Conservation (phyloP, 2,329 filamentous ascomycete genomes). For the Coniochaeta sp. region DNA sequence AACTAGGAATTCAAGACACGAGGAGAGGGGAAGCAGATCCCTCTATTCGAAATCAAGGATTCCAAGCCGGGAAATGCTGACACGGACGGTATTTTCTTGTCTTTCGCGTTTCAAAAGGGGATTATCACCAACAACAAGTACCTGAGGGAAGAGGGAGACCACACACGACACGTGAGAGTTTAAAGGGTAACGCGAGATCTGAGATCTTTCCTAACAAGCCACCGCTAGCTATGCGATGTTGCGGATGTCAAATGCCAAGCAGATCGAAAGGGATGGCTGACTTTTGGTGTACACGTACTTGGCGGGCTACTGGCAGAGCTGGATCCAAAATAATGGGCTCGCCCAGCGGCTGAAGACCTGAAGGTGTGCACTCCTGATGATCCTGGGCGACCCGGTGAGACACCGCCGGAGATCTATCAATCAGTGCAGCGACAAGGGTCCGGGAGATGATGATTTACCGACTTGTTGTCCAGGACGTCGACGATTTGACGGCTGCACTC, state of each 20-base stretch:
- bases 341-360: not conserved
- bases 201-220: too few relatives aligned
- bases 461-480: not conserved
- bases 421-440: not conserved
- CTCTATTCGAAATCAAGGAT: not conserved
- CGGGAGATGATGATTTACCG: not conserved
- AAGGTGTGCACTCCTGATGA: too few relatives aligned
- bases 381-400: not conserved
- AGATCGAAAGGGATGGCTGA: not conserved
- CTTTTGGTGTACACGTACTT: too few relatives aligned
- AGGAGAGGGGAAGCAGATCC: not conserved
- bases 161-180: not conserved
- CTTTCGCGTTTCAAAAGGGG: not conserved
- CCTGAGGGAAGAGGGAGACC: too few relatives aligned
- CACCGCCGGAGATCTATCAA: not conserved
- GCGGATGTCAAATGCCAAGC: not conserved
- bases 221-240: not conserved
- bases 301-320: not conserved
- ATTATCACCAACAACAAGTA: not conserved
- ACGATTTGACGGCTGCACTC: not conserved
- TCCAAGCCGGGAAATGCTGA: not conserved
- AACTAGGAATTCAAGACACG: not conserved
- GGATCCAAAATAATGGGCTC: not conserved
- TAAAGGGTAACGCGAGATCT: not conserved
- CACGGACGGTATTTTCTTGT: not conserved